These are phyloP conservation scores for Xylariaceae sp. DNA, from an alignment of 2,329 filamentous ascomycete species.

Conservation along the genomic window DNA sequence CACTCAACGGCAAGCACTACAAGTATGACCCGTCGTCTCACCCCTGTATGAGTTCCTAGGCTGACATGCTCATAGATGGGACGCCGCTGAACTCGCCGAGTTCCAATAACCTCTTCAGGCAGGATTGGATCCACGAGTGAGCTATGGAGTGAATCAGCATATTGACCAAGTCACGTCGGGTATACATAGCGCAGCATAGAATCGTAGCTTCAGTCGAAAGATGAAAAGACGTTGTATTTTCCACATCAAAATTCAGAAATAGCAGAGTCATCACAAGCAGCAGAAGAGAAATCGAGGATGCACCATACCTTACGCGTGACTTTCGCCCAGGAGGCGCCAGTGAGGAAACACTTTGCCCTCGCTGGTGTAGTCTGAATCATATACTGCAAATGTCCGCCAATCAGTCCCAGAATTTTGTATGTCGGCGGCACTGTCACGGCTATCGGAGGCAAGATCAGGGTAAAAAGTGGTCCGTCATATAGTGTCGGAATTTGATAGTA, in stretches of 20 bases:
- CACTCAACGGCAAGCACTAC: conserved; percentile 70
- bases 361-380: too few species aligned
- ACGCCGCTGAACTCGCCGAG: conserved; percentile 41
- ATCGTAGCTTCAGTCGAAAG: conserved; percentile 63
- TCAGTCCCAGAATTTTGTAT: too few species aligned
- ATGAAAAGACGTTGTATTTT: conserved; percentile 73
- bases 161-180: too few species aligned
- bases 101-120: conserved; percentile 34
- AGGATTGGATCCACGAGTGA: conserved; percentile 4
- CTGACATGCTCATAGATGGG: conserved; percentile 38
- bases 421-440: too few species aligned
- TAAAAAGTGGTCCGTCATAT: conserved; percentile 32
- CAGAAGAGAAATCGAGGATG: conserved; percentile 6
- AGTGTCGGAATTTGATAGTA: conserved; percentile 40
- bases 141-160: conserved; percentile 5
- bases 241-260: conserved; percentile 62
- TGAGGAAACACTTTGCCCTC: too few species aligned
- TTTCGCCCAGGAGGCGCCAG: too few species aligned
- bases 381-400: too few species aligned
- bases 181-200: conserved; percentile 14
- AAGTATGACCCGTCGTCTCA: conserved; percentile 54
- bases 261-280: conserved; percentile 67
- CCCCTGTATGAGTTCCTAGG: background rate
- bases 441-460: too few species aligned
- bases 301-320: conserved; percentile 19